These are phyloP conservation scores for Xylaria sp. DNA, from an alignment of 2,329 filamentous ascomycete species.

Conservation along the genomic window DNA sequence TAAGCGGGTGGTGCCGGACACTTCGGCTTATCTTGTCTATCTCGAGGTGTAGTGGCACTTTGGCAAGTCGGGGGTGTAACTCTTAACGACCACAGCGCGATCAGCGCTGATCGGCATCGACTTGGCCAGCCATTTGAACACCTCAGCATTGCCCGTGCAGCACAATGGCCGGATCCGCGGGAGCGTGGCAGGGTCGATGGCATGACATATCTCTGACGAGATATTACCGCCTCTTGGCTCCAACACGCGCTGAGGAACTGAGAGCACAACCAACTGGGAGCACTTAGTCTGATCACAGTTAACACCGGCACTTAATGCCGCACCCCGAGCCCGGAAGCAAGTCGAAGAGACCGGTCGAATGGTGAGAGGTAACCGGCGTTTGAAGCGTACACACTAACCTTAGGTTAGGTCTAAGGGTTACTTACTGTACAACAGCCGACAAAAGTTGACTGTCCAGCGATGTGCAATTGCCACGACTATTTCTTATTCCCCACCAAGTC, in stretches of 20 bases:
- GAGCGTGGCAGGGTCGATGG: background rate
- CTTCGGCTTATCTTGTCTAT: constrained; percentile 5
- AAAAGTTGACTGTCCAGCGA: constrained; percentile 17
- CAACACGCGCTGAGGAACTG: background rate
- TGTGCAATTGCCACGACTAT: constrained; percentile 16
- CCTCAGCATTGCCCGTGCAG: background rate
- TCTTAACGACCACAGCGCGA: constrained; percentile 10
- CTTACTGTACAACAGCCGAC: background rate
- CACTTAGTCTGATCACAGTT: background rate
- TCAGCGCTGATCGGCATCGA: constrained; percentile 18
- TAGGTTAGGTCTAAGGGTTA: too few relatives aligned
- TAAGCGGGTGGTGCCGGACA: background rate
- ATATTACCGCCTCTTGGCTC: background rate
- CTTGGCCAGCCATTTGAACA: constrained; percentile 7
- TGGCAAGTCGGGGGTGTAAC: constrained; percentile 11
- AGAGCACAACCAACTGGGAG: background rate
- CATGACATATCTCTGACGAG: constrained; percentile 19
- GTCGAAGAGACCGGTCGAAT: background rate
- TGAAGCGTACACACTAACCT: background rate
- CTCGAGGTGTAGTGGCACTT: constrained; percentile 14
- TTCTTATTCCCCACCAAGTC: constrained; percentile 5
- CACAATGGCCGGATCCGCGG: background rate
- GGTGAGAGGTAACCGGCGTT: background rate
- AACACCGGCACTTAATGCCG: constrained; percentile 1
- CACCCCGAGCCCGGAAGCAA: background rate